Evolutionary conservation across 257 asterid species (phyloP).

Genomic region (Craterostigma plantagineum): DNA sequence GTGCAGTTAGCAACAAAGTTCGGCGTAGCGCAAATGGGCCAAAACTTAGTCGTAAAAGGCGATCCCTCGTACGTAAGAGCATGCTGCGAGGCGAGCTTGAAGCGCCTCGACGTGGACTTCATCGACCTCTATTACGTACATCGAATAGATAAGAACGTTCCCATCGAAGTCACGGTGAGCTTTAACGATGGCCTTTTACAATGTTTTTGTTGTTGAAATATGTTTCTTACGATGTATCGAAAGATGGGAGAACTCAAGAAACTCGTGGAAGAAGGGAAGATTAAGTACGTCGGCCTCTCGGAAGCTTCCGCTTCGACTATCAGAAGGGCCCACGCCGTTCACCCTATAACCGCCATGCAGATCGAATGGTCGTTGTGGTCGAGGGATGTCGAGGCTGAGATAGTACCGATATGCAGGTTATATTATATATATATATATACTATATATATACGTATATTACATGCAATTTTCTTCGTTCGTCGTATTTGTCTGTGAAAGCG

Average conservation of each 20-base stretch:
- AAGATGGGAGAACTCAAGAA: conserved; percentile 69
- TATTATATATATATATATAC: neutral
- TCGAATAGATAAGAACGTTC: conserved; percentile 17
- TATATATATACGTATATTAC: too few relatives aligned
- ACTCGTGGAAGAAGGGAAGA: conserved; percentile 55
- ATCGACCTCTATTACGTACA: conserved; percentile 26
- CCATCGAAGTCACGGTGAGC: conserved; percentile 24
- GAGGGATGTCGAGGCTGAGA: conserved; percentile 26
- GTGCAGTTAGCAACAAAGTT: conserved; percentile 18
- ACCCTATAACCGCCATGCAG: conserved; percentile 30
- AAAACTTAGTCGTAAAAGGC: conserved; percentile 11
- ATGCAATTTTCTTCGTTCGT: too few relatives aligned
- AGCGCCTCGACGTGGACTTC: conserved; percentile 18
- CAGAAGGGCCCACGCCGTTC: conserved; percentile 35
- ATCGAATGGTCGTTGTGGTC: conserved; percentile 34
- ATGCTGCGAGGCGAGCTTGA: conserved; percentile 26
- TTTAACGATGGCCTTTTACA: too few relatives aligned
- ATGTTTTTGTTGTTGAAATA: neutral
- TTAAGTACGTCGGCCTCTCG: conserved; percentile 53
- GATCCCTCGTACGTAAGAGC: conserved; percentile 19
- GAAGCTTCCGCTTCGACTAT: conserved; percentile 44
- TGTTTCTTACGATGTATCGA: neutral
- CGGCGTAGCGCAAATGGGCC: conserved; percentile 7
- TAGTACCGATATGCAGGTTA: conserved; percentile 41
- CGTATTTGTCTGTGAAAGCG: too few relatives aligned